Percentiles rank a stretch among this genome's conserved stretches.
Conservation (phyloP, 1,139 yeast genomes). For the Blastobotrys serpentis region DNA sequence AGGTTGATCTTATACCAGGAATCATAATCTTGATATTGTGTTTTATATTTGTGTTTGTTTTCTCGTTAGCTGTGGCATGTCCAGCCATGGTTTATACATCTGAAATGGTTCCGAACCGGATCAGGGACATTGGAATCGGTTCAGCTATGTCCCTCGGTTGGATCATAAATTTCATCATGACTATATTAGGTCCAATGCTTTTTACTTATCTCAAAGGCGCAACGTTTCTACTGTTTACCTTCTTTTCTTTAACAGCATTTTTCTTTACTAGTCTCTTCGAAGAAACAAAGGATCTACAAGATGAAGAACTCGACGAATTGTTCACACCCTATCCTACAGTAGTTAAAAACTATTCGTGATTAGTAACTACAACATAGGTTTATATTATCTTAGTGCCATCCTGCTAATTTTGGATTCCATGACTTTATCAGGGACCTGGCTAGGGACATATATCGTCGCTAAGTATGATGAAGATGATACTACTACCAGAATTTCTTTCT, state of each 20-base stretch:
- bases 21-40: conserved; percentile 49
- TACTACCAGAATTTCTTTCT: no score
- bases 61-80: conserved; percentile 44
- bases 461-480: no score
- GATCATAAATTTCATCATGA: conserved; percentile 44
- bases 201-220: conserved; percentile 29
- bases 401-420: no score
- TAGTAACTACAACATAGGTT: no score
- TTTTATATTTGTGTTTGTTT: conserved; percentile 49
- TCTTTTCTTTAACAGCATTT: conserved; percentile 14
- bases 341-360: background rate
- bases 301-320: background rate
- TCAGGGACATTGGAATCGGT: conserved; percentile 50
- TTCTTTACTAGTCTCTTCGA: conserved; percentile 7
- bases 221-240: conserved; percentile 18
- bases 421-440: no score
- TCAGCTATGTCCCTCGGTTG: conserved; percentile 56
- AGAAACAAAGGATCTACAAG: conserved; percentile 1
- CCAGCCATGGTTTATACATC: conserved; percentile 49
- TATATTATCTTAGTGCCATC: no score
- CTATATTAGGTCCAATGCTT: conserved; percentile 41
- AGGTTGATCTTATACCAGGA: conserved; percentile 38
- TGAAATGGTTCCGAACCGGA: conserved; percentile 51
- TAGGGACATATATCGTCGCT: no score
- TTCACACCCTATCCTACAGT: background rate